Evolutionary conservation across 768 basidiomycete genomes (phyloP).

Genomic region (Tulasnella calospora): DNA sequence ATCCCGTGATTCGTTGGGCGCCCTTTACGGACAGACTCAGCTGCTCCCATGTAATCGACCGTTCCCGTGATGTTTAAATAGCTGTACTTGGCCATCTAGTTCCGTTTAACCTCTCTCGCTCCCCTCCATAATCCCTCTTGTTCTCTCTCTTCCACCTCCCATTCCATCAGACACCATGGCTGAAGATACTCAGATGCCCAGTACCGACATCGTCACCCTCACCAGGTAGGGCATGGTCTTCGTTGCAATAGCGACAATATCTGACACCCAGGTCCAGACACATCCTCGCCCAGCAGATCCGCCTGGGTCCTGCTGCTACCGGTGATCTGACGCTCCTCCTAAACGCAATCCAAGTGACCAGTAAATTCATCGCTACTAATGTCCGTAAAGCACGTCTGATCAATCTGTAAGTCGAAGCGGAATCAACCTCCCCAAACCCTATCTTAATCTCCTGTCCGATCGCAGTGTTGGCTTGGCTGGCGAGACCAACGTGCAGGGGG

Average conservation of each 20-base stretch:
- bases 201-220: constrained; percentile 85
- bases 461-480: constrained; percentile 91
- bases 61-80: constrained; percentile 13
- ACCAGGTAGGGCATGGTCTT: constrained; percentile 59
- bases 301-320: constrained; percentile 74
- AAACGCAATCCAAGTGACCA: constrained; percentile 91
- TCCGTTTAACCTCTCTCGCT: constrained; percentile 8
- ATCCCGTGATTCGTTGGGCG: constrained; percentile 14
- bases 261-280: constrained; percentile 48
- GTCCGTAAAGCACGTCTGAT: constrained; percentile 95
- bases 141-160: neutral
- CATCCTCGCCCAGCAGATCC: constrained; percentile 80
- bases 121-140: neutral
- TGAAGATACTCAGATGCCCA: constrained; percentile 61
- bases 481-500: constrained; percentile 93
- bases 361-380: constrained; percentile 97
- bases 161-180: constrained; percentile 25
- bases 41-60: neutral
- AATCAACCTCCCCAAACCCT: constrained; percentile 16
- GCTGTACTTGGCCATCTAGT: neutral
- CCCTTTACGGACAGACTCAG: neutral
- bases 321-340: constrained; percentile 93
- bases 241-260: neutral
- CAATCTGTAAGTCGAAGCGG: constrained; percentile 67
- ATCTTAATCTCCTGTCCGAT: neutral